Evolutionary conservation across 2,329 filamentous ascomycete species (phyloP).

Genomic region (Paecilomyces fulvus): DNA sequence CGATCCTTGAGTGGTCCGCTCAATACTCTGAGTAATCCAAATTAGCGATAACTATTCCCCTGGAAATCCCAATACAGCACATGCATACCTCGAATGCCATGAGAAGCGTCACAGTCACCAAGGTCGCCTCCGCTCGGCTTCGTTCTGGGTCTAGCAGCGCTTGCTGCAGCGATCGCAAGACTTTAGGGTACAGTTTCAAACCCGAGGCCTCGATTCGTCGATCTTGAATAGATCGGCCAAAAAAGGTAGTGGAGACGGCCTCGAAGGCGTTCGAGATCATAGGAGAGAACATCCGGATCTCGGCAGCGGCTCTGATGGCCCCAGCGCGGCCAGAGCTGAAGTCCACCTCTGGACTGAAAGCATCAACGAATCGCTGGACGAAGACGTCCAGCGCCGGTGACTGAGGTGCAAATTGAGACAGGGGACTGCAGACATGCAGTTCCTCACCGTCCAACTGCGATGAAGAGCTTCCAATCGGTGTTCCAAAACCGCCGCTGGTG

Average conservation of each 20-base stretch:
- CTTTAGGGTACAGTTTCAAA: constrained; percentile 24
- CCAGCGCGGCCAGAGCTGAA: constrained; percentile 25
- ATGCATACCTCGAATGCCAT: constrained; percentile 28
- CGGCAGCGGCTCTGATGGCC: constrained; percentile 27
- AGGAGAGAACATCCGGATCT: constrained; percentile 33
- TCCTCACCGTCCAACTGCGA: constrained; percentile 4
- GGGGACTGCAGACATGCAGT: constrained; percentile 3
- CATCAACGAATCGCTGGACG: constrained; percentile 31
- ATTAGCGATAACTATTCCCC: constrained; percentile 3
- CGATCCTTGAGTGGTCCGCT: constrained; percentile 25
- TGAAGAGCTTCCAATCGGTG: neutral
- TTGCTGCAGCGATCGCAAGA: constrained; percentile 28
- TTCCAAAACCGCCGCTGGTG: neutral
- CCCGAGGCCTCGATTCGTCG: constrained; percentile 25
- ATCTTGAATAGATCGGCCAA: constrained; percentile 28
- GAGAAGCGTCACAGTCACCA: constrained; percentile 30
- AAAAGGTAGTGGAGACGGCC: constrained; percentile 30
- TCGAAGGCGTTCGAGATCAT: constrained; percentile 29
- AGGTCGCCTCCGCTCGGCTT: constrained; percentile 27
- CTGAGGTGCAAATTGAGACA: constrained; percentile 6
- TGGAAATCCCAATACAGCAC: neutral
- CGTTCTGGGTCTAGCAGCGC: constrained; percentile 27
- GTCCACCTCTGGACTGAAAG: constrained; percentile 31
- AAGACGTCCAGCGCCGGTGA: constrained; percentile 25
- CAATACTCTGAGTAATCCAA: constrained; percentile 19